These are phyloP conservation scores for Auxenochlorella pyrenoidosa DNA, from an alignment of 139 green algal genomes.

Conservation along the genomic window DNA sequence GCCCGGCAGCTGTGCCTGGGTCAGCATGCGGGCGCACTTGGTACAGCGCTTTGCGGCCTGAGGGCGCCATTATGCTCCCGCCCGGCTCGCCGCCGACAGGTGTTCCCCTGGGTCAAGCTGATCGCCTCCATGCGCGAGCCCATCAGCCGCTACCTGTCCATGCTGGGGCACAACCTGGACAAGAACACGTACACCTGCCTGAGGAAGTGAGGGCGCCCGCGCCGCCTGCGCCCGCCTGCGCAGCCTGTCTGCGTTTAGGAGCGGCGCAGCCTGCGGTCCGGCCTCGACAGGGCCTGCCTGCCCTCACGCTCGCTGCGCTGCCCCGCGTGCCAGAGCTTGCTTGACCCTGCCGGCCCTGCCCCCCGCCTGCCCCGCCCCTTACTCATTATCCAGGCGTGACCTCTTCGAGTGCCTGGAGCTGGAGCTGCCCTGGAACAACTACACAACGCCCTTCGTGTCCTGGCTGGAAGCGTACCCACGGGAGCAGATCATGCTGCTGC, in stretches of 20 bases:
- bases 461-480: conserved; percentile 29
- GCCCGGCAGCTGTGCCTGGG: too few species aligned
- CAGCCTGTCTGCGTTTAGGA: background rate
- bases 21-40: too few species aligned
- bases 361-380: background rate
- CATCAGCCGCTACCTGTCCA: conserved; percentile 29
- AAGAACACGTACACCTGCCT: conserved; percentile 8
- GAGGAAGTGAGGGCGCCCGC: background rate
- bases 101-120: conserved; percentile 46
- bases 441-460: conserved; percentile 1
- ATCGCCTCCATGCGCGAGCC: conserved; percentile 38
- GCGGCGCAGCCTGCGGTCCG: too few species aligned
- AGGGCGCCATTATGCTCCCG: too few species aligned
- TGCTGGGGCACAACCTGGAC: conserved; percentile 24
- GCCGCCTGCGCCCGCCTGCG: background rate
- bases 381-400: background rate
- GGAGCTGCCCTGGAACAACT: conserved; percentile 24
- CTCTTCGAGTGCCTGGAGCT: conserved; percentile 22
- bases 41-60: too few species aligned
- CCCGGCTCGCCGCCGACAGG: background rate
- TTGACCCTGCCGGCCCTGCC: background rate
- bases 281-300: background rate
- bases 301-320: too few species aligned
- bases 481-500: conserved; percentile 33
- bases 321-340: too few species aligned